Evolutionary conservation across 1,284 basidiomycete genomes (phyloP).

Genomic region (Somion occarium): DNA sequence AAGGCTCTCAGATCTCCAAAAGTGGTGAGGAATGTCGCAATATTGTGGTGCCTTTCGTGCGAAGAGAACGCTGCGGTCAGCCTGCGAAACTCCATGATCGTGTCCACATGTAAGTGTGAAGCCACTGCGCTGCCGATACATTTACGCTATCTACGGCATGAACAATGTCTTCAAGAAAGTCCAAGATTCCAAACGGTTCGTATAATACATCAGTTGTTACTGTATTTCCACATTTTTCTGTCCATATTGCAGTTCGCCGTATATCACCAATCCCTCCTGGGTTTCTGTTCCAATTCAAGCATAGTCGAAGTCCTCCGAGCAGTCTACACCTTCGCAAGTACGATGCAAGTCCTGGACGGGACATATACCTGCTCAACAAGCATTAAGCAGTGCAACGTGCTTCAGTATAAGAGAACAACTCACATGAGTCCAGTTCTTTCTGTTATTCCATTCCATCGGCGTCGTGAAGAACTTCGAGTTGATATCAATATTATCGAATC

Average conservation of each 20-base stretch:
- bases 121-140: conserved; percentile 76
- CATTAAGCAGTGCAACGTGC: conserved; percentile 3
- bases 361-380: conserved; percentile 63
- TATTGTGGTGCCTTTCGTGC: conserved; percentile 1
- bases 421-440: conserved; percentile 88
- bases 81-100: background rate
- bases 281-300: too few species aligned
- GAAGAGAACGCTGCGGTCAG: too few species aligned
- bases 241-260: too few species aligned
- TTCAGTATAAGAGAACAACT: conserved; percentile 14
- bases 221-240: too few species aligned
- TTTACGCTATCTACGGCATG: background rate
- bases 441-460: conserved; percentile 85
- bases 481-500: conserved; percentile 77
- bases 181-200: too few species aligned
- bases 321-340: conserved; percentile 55
- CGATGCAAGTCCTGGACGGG: conserved; percentile 70
- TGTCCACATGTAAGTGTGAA: background rate
- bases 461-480: conserved; percentile 76
- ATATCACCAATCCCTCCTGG: too few species aligned
- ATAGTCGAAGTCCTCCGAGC: too few species aligned
- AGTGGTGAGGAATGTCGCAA: background rate
- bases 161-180: too few species aligned
- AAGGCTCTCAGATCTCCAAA: background rate
- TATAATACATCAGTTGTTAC: too few species aligned